Evolutionary conservation across 2,329 filamentous ascomycete species (phyloP), one percentile per base, ranked within the genome.

Genomic region (Calonectria fujianensis): DNA sequence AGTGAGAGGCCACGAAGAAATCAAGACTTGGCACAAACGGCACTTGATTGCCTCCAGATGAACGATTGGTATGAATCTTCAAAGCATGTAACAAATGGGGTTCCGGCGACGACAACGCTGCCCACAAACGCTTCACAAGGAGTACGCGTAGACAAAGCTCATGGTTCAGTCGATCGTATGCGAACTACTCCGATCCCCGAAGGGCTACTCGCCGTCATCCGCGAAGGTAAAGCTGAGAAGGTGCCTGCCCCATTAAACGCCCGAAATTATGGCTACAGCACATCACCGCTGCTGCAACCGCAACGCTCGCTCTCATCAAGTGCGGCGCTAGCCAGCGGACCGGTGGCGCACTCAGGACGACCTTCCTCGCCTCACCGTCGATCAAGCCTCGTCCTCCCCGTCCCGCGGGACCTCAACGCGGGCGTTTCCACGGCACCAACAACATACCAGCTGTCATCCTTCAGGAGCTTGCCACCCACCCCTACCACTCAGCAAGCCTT

Each of bases 301-400:
- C 20, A 67, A 4, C 64, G 32, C 18, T 32, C 64, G 9, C 45
- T 39, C 27, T 67, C 64, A 8, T 67, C 64, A 29, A 27, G 32
- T 18, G 14, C 48, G 8, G 20, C 27, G 9, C n/a, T 45, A 29
- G 13, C 13, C 3, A 24, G 18, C 20, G 4, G 18, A 37, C 45
- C 31, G 27, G 29, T 31, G 8, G 64, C 11, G 16, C 45, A 16
- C 1, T 48, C 10, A 24, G 2, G 3, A 6, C 13, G 31, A 7
- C 11, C 31, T 32, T 1, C 31, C 20, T 16, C 45, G 14, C 32
- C 45, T 35, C 64, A 18, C 4, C 63, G 41, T 7, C n/a, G 64
- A 31, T 48, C 39, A 20, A 67, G 48, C 18, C 31, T 50, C n/a
- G 18, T 41, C 11, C 57, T 35, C 45, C 45, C 45, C 16, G 13